Base-by-base conservation (phyloP, 1,284 basidiomycete species). In the Rhodotorula glutinis region DNA sequence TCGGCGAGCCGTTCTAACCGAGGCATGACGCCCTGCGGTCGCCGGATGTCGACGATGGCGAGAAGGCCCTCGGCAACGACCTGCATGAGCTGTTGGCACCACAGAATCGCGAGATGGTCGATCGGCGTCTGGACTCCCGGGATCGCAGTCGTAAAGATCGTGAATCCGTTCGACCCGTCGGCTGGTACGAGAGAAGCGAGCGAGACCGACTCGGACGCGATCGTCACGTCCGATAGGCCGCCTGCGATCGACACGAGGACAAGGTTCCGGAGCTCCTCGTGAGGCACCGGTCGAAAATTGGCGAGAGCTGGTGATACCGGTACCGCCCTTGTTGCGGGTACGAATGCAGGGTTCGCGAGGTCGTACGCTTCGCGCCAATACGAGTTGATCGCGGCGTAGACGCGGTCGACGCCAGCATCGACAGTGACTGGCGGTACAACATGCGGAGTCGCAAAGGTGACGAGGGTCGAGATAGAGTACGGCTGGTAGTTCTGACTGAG, bases 31-130 rank as follows among this genome's bases (percentile, higher is more conserved):
- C 69, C 62, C 5, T 44, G 51, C 4, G 65, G 41, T 17, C 53
- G 51, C 11, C 71, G 62, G n/a, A 66, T 56, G 44, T 73, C 77
- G 3, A 84, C 85, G 56, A 92, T 82, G 69, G 91, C 87, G 9
- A 97, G 80, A 16, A 88, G 84, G 11, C 86, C 85, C 53, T 89
- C 82, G 3, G 94, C 95, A 21, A 98, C 82, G 44, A 87, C 85
- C 86, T 88, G 90, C 40, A 96, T 87, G 23, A 98, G 87, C 79
- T 99, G 96, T 78, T 98, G 91, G 78, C 96, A 98, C 96, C 96
- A 99, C 17, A 98, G 91, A 85, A 98, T 95, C 63, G 92, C 93
- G 58, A 88, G 86, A 78, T 99, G 96, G 47, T 95, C 95, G 5
- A 98, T 90, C 1, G 92, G 90, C 0, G 93, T 92, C 92, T 94